Percentiles rank a stretch among this genome's conserved stretches.
Conservation (phyloP, 2,329 filamentous ascomycete species). For the Cadophora sp. region DNA sequence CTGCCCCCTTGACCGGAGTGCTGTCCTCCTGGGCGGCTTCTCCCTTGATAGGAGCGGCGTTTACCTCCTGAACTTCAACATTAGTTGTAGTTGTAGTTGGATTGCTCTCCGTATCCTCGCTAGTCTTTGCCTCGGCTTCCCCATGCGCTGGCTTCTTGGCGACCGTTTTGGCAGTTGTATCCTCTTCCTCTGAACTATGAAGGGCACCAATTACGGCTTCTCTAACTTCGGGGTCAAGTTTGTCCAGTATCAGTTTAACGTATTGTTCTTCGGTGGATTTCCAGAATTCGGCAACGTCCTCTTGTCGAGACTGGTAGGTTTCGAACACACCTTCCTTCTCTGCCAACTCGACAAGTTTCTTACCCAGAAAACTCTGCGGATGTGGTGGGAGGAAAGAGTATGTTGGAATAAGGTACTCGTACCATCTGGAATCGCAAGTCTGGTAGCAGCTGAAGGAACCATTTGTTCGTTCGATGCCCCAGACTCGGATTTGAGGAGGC, state of each 20-base stretch:
- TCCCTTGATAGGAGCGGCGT: background rate
- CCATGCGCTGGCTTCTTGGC: slow-evolving; percentile 18
- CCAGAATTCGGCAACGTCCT: slow-evolving; percentile 85
- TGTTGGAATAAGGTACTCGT: slow-evolving; percentile 95
- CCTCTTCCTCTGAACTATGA: slow-evolving; percentile 49
- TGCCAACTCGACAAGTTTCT: slow-evolving; percentile 79
- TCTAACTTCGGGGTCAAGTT: slow-evolving; percentile 68
- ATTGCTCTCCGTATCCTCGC: slow-evolving; percentile 17
- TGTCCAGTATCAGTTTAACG: slow-evolving; percentile 73
- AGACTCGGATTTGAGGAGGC: slow-evolving; percentile 88
- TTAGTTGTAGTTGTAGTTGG: background rate
- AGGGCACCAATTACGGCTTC: slow-evolving; percentile 68
- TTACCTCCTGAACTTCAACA: background rate
- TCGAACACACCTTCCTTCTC: slow-evolving; percentile 76
- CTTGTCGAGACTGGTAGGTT: slow-evolving; percentile 71
- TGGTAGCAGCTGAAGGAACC: slow-evolving; percentile 95
- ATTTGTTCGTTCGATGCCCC: slow-evolving; percentile 90
- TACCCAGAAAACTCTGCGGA: slow-evolving; percentile 83
- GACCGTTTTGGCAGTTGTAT: slow-evolving; percentile 28
- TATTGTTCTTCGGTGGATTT: slow-evolving; percentile 78
- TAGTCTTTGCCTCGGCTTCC: slow-evolving; percentile 27
- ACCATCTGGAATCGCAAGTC: slow-evolving; percentile 92
- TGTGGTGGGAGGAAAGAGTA: slow-evolving; percentile 93
- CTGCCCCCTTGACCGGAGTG: background rate
- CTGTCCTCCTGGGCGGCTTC: slow-evolving; percentile 18